Percentiles rank a stretch among this genome's conserved stretches.
Evolutionary conservation across 768 basidiomycete species (phyloP).

Genomic region (Boletus rufocinnamomeus): DNA sequence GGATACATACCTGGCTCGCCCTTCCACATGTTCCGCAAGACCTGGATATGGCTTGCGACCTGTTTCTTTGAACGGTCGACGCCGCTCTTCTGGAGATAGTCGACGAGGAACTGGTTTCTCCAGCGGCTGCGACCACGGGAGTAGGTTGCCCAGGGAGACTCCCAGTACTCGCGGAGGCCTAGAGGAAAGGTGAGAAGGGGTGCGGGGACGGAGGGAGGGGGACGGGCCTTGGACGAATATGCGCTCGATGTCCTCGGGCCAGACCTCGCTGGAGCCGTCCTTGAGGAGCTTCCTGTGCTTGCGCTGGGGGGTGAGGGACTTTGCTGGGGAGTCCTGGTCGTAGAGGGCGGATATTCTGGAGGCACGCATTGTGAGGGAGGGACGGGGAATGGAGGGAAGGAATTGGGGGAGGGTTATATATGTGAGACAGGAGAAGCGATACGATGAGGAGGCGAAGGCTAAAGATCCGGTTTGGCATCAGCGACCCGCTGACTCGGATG

Average conservation of each 20-base stretch:
- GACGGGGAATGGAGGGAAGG: constrained; percentile 9
- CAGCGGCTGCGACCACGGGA: constrained; percentile 77
- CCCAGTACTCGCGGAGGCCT: constrained; percentile 80
- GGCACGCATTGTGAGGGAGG: constrained; percentile 28
- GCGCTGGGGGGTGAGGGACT: constrained; percentile 62
- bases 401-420: constrained; percentile 36
- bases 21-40: constrained; percentile 86
- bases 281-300: constrained; percentile 86
- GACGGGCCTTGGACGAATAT: constrained; percentile 71
- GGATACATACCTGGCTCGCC: constrained; percentile 62
- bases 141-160: constrained; percentile 78
- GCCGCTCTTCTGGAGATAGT: constrained; percentile 69
- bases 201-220: not conserved
- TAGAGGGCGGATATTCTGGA: constrained; percentile 22
- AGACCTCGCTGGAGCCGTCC: constrained; percentile 76
- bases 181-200: constrained; percentile 5
- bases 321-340: constrained; percentile 21
- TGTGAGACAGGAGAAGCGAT: constrained; percentile 24
- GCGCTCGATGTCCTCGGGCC: constrained; percentile 78
- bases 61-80: constrained; percentile 82
- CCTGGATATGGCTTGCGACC: constrained; percentile 88
- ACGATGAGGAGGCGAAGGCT: constrained; percentile 31
- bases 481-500: constrained; percentile 29
- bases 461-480: constrained; percentile 51
- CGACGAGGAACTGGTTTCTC: constrained; percentile 86